Evolutionary conservation across 129 eudicot genomes (phyloP), one percentile per base, ranked within the genome.

Genomic region (Tagetes erecta): DNA sequence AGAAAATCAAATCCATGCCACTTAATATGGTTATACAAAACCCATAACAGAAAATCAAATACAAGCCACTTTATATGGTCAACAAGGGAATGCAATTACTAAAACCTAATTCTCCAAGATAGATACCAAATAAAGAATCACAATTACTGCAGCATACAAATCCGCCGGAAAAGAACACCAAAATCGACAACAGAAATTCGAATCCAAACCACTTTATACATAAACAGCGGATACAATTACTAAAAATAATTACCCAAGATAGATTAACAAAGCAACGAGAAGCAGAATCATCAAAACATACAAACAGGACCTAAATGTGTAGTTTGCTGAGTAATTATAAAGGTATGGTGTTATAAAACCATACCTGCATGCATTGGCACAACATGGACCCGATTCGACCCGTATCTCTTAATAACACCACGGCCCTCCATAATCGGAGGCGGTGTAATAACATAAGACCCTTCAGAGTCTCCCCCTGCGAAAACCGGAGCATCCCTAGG

Each of bases 331-430:
- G 35, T 30, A 35, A 78, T 64, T 35, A 70, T 11, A 70, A 70
- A 13, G 4, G 47, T 38, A 51, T 64, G 8, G 35, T 12, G 77
- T 20, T 20, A 14, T 7, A 64, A 1, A 64, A 33, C 5, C 11
- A 8, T 42, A 92, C 98, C 98, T 87, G 98, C 88, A 73, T 93
- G 98, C 86, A 82, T 80, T 47, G 98, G 98, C 67, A 93, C 83
- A 58, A 90, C 87, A 83, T 86, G 96, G 50, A 82, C 80, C 58
- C 84, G 76, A 60, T 77, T 76, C 12, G 55, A 62, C 39, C 96
- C 90, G 50, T 86, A 84, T 78, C 80, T 72, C 71, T 87, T 90
- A 14, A 81, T 49, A 39, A 93, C 87, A 10, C 98, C 98, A 13
- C 71, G 77, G 2, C 97, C 98, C 68, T 87, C 87, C 89, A 76